These are phyloP conservation scores for Pichia sp. DNA, from an alignment of 1,139 yeast genomes.

Conservation along the genomic window DNA sequence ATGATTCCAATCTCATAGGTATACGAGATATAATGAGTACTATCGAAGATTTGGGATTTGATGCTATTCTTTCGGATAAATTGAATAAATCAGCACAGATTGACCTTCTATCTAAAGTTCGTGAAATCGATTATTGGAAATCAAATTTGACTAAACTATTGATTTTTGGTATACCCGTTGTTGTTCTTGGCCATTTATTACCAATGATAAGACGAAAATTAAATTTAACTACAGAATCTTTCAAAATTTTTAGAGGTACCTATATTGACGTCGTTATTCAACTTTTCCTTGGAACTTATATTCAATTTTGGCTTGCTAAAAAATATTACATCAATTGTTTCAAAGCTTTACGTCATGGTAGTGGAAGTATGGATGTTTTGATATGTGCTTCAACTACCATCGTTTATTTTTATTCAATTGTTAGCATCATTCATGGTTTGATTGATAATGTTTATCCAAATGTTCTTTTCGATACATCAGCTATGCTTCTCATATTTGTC, in stretches of 20 bases:
- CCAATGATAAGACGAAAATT: conserved; percentile 26
- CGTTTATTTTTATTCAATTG: conserved; percentile 66
- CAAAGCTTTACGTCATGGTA: conserved; percentile 57
- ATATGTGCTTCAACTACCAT: conserved; percentile 77
- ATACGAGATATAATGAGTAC: conserved; percentile 48
- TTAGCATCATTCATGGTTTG: conserved; percentile 42
- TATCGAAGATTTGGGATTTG: conserved; percentile 42
- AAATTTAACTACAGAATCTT: conserved; percentile 6
- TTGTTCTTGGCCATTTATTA: conserved; percentile 47
- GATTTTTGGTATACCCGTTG: conserved; percentile 55
- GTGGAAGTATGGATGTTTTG: conserved; percentile 95
- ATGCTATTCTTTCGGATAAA: conserved; percentile 34
- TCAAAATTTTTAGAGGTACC: conserved; percentile 35
- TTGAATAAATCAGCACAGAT: conserved; percentile 57
- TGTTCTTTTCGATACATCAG: conserved; percentile 79
- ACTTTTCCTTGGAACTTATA: conserved; percentile 51
- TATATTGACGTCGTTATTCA: conserved; percentile 58
- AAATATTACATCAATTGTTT: conserved; percentile 59
- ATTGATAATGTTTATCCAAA: conserved; percentile 45
- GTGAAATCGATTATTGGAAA: conserved; percentile 70
- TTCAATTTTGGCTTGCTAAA: conserved; percentile 62
- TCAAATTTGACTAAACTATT: conserved; percentile 45
- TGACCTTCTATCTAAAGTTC: conserved; percentile 55
- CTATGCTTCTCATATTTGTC: conserved; percentile 77
- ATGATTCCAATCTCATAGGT: conserved; percentile 42